Percentiles rank a stretch among this genome's conserved stretches.
Conservation (phyloP, 208 protist genomes). For the Spongospora subterranea region DNA sequence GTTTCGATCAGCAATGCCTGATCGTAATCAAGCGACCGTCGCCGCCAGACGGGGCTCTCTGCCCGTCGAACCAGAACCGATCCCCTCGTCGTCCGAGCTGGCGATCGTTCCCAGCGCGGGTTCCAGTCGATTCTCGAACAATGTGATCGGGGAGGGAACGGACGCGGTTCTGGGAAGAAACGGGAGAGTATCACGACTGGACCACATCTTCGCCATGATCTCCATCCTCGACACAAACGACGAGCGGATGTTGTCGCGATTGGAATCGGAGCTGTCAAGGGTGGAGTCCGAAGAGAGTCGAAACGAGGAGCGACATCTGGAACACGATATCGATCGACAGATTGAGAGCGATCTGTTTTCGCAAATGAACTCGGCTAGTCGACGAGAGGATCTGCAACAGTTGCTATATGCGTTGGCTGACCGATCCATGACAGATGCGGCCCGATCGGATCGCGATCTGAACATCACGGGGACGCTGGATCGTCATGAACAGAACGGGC, state of each 20-base stretch:
- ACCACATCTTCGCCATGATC: constrained; percentile 20
- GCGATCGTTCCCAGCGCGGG: no score
- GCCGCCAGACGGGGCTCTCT: neutral
- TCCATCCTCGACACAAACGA: neutral
- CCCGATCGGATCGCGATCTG: no score
- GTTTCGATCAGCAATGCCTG: no score
- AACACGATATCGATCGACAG: constrained; percentile 5
- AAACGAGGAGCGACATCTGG: neutral
- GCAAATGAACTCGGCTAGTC: neutral
- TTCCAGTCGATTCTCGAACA: neutral
- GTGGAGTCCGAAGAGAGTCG: neutral
- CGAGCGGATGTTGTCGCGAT: neutral
- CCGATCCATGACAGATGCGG: neutral
- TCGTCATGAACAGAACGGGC: neutral
- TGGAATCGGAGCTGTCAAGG: neutral
- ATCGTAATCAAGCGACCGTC: neutral
- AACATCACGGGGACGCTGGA: neutral
- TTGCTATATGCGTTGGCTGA: neutral
- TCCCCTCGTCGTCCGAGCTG: no score
- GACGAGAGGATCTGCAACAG: neutral
- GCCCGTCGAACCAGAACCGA: neutral
- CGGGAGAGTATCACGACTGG: neutral
- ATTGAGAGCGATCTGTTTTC: neutral
- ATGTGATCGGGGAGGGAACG: neutral
- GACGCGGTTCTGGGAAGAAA: neutral